Evolutionary conservation across 2,329 filamentous ascomycete species (phyloP), one percentile per base, ranked within the genome.

Genomic region (Botrytis porri): DNA sequence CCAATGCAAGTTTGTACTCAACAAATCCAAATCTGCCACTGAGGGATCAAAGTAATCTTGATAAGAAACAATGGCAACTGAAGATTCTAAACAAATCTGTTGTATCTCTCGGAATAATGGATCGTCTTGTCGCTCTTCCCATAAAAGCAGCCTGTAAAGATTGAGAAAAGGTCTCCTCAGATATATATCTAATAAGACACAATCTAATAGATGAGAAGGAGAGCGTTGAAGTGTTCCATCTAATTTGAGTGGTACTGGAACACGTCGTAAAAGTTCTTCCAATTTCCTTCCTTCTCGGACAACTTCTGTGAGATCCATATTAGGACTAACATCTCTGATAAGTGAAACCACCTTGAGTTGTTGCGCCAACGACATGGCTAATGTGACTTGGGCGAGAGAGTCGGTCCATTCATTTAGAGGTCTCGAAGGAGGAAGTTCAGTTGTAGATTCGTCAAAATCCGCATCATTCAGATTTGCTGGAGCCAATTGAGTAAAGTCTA

Each of bases 401-500:
- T 76, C 74, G 25, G 74, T 75, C 59, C 54, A 72, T 59, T 75
- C 70, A 29, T 62, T 41, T 29, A 74, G 54, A 29, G 72, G 61
- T 61, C 73, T 76, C 16, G 69, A 73, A 48, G 65, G 22, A 9
- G 74, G 75, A 18, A 74, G 54, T 35, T 66, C 64, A 12, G 20
- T 71, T 59, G 73, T 73, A 29, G 69, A 62, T 39, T 75, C 73
- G 35, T 73, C 73, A 43, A 76, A 66, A 12, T 75, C 75, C 25
- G 54, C 8, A 41, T 76, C 75, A 10, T 76, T 67, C 22, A 75
- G 20, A 73, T 89, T 88, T 70, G 88, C 82, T 9, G 85, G 77
- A 71, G 88, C 85, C 0, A 80, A 80, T 1, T 85, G 84, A 74
- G 88, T 86, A 70, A 85, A 88, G 71, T 87, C 84, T 20, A 82